These are phyloP conservation scores for Astrephomene gubernaculifera DNA, from an alignment of 139 green algal genomes.

Conservation along the genomic window DNA sequence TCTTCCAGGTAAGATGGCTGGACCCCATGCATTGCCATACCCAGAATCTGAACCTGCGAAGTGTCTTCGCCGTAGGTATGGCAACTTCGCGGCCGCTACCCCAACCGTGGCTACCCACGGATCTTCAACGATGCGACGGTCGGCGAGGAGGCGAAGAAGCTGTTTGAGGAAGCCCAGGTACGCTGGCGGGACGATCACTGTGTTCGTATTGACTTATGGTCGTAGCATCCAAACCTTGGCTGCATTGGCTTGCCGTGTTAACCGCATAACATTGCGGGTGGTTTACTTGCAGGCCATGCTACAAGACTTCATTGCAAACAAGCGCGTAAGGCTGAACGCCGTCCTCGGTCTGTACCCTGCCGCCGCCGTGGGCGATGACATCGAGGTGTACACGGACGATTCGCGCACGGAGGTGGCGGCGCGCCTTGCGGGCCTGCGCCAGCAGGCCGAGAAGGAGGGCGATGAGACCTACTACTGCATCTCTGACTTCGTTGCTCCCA, in stretches of 20 bases:
- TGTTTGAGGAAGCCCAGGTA: slow-evolving; percentile 94
- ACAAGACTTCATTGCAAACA: slow-evolving; percentile 88
- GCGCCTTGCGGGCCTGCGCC: slow-evolving; percentile 84
- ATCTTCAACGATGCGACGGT: slow-evolving; percentile 99
- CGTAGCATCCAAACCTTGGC: too few relatives aligned
- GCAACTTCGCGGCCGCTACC: slow-evolving; percentile 98
- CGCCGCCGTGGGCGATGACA: slow-evolving; percentile 94
- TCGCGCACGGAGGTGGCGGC: slow-evolving; percentile 52
- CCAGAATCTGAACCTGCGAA: too few relatives aligned
- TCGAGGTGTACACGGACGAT: slow-evolving; percentile 88
- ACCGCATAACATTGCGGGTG: neutral
- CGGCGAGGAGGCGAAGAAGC: slow-evolving; percentile 95
- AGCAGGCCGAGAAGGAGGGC: slow-evolving; percentile 91
- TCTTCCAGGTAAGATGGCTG: slow-evolving; percentile 90
- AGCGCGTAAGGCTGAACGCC: slow-evolving; percentile 86
- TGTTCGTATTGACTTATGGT: too few relatives aligned
- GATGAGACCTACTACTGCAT: slow-evolving; percentile 90
- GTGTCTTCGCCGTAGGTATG: too few relatives aligned
- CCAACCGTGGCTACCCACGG: slow-evolving; percentile 98
- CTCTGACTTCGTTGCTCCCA: slow-evolving; percentile 97
- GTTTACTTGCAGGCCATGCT: slow-evolving; percentile 70
- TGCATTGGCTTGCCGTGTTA: neutral
- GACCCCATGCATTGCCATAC: too few relatives aligned
- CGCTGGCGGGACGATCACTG: too few relatives aligned
- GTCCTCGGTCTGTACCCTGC: slow-evolving; percentile 94